Conservation (phyloP, 2,329 filamentous ascomycete species). For the Cladosporium sphaerospermum region DNA sequence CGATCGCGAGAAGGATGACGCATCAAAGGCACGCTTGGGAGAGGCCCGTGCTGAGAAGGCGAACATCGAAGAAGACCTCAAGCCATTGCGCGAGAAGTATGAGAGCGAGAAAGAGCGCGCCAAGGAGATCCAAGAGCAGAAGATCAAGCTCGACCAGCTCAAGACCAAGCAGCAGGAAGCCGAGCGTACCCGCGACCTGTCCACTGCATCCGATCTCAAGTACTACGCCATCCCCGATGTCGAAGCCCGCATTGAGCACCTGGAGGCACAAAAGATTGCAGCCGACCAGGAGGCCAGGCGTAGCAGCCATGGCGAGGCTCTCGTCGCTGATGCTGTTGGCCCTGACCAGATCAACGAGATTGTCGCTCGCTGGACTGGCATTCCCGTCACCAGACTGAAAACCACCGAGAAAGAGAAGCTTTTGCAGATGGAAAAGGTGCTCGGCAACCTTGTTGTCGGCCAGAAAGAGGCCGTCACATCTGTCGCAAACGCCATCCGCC, state of each 20-base stretch:
- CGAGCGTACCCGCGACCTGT: constrained; percentile 77
- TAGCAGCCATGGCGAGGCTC: constrained; percentile 58
- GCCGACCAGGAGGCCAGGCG: constrained; percentile 63
- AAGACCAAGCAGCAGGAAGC: constrained; percentile 90
- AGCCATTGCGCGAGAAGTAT: constrained; percentile 90
- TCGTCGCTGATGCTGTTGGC: constrained; percentile 89
- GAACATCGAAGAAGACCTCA: constrained; percentile 88
- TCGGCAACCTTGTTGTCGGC: constrained; percentile 79
- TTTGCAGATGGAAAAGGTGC: constrained; percentile 88
- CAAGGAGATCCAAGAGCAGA: constrained; percentile 87
- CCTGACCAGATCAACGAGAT: constrained; percentile 99
- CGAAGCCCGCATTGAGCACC: constrained; percentile 67
- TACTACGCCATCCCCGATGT: constrained; percentile 98
- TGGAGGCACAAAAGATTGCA: constrained; percentile 74
- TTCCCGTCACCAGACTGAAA: constrained; percentile 87
- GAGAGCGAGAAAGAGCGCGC: constrained; percentile 86
- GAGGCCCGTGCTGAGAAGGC: constrained; percentile 84
- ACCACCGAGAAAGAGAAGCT: constrained; percentile 98
- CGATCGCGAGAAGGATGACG: constrained; percentile 88
- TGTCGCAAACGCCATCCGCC: constrained; percentile 90
- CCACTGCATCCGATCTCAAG: constrained; percentile 84
- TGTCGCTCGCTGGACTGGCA: constrained; percentile 94
- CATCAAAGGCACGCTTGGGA: constrained; percentile 74
- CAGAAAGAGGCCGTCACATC: constrained; percentile 90
- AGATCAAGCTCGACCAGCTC: constrained; percentile 87